Evolutionary conservation across 1,284 basidiomycete species (phyloP).

Genomic region (Boletus mariae): DNA sequence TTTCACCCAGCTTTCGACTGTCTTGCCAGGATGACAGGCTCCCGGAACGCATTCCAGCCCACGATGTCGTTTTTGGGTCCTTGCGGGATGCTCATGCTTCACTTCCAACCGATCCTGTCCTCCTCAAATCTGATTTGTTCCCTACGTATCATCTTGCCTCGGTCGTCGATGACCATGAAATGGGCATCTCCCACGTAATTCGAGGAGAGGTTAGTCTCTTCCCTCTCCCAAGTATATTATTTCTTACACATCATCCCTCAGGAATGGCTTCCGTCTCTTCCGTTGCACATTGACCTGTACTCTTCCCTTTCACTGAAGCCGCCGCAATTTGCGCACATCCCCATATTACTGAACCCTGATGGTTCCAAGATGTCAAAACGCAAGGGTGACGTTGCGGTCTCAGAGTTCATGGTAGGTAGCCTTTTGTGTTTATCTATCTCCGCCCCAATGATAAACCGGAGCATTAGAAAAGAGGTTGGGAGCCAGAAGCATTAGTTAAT

Average conservation of each 20-base stretch:
- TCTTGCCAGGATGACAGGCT: slow-evolving; percentile 49
- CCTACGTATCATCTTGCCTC: slow-evolving; percentile 97
- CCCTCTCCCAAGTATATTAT: neutral
- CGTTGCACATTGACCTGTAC: slow-evolving; percentile 90
- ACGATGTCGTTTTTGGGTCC: slow-evolving; percentile 76
- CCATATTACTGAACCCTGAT: slow-evolving; percentile 86
- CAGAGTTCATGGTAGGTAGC: slow-evolving; percentile 74
- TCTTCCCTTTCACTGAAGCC: slow-evolving; percentile 67
- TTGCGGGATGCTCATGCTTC: slow-evolving; percentile 74
- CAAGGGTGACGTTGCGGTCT: slow-evolving; percentile 83
- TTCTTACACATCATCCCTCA: slow-evolving; percentile 29
- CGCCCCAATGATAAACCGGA: neutral
- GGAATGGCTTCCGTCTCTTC: slow-evolving; percentile 97
- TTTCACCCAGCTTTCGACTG: slow-evolving; percentile 2
- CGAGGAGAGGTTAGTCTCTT: slow-evolving; percentile 75
- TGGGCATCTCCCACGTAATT: slow-evolving; percentile 94
- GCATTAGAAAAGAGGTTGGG: slow-evolving; percentile 72
- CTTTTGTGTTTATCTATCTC: neutral
- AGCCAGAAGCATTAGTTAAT: slow-evolving; percentile 86
- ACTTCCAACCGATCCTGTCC: slow-evolving; percentile 84
- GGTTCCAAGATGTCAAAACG: slow-evolving; percentile 95
- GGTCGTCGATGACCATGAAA: slow-evolving; percentile 93
- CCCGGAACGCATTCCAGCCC: slow-evolving; percentile 43
- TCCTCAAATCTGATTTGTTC: slow-evolving; percentile 89
- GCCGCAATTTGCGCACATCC: slow-evolving; percentile 89